Evolutionary conservation across 2,329 filamentous ascomycete genomes (phyloP).

Genomic region (Exophiala phaeomuriformis): DNA sequence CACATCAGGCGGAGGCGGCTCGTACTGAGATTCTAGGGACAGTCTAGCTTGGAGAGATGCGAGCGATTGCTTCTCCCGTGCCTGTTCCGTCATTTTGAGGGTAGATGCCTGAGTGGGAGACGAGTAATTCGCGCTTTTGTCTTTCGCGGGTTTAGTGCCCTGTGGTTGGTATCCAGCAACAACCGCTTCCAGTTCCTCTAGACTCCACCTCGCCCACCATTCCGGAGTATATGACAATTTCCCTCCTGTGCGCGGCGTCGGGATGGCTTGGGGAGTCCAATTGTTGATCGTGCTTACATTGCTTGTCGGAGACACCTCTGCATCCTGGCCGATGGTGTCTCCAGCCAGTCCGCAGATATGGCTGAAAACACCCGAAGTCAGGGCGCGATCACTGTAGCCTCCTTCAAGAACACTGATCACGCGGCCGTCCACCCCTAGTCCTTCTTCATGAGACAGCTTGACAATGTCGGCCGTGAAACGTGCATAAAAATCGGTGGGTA

Average conservation of each 20-base stretch:
- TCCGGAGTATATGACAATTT: slow-evolving; percentile 16
- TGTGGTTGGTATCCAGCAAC: slow-evolving; percentile 47
- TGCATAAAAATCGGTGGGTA: slow-evolving; percentile 94
- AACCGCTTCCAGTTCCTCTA: slow-evolving; percentile 63
- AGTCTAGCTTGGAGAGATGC: slow-evolving; percentile 24
- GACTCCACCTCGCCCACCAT: slow-evolving; percentile 62
- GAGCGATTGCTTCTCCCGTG: slow-evolving; percentile 39
- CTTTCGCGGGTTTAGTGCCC: slow-evolving; percentile 48
- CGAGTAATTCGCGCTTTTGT: slow-evolving; percentile 64
- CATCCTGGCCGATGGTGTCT: not conserved
- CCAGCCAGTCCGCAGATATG: slow-evolving; percentile 68
- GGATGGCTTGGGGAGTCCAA: slow-evolving; percentile 9
- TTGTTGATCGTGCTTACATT: slow-evolving; percentile 19
- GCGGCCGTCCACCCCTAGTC: slow-evolving; percentile 68
- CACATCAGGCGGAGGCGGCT: slow-evolving; percentile 70
- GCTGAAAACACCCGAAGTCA: slow-evolving; percentile 81
- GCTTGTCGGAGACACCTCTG: not conserved
- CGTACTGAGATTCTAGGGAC: slow-evolving; percentile 36
- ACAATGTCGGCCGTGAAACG: slow-evolving; percentile 81
- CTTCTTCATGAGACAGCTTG: slow-evolving; percentile 70
- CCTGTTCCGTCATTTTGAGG: slow-evolving; percentile 65
- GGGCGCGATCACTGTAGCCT: slow-evolving; percentile 86
- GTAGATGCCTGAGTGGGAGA: slow-evolving; percentile 83
- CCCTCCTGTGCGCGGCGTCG: slow-evolving; percentile 9
- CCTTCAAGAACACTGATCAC: slow-evolving; percentile 92